These are phyloP conservation scores for Colletotrichum horii DNA, from an alignment of 2,329 filamentous ascomycete genomes.

Conservation along the genomic window DNA sequence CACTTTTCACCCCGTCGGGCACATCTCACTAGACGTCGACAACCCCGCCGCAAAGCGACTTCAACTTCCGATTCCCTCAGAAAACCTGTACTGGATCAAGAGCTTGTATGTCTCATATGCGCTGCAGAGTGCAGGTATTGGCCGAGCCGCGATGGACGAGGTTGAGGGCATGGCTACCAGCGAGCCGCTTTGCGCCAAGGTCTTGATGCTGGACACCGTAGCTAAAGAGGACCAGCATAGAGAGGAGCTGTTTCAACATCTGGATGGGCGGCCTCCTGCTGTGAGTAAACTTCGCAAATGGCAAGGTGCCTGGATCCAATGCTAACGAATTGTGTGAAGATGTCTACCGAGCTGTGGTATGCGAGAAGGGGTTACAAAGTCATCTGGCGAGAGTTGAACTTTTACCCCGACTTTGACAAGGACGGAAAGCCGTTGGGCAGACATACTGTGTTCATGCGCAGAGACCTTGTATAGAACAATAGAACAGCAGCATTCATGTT, in stretches of 20 bases:
- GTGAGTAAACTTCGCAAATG: background rate
- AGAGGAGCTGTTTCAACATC: background rate
- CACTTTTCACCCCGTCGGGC: conserved; percentile 33
- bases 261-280: background rate
- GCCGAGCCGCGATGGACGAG: conserved; percentile 32
- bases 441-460: conserved; percentile 5
- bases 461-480: background rate
- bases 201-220: conserved; percentile 30
- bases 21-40: conserved; percentile 32
- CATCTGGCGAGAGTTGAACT: conserved; percentile 24
- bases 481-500: too few relatives aligned
- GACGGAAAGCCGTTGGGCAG: background rate
- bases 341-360: conserved; percentile 34
- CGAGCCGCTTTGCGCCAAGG: conserved; percentile 27
- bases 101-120: conserved; percentile 30
- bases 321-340: conserved; percentile 11
- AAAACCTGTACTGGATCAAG: conserved; percentile 33
- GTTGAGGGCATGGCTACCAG: conserved; percentile 30
- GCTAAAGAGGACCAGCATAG: conserved; percentile 26
- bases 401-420: conserved; percentile 15
- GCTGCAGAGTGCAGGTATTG: conserved; percentile 29
- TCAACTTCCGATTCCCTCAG: conserved; percentile 22
- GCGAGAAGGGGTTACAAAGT: conserved; percentile 29
- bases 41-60: conserved; percentile 7
- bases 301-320: accelerated